Base-by-base conservation (phyloP, 495 filamentous ascomycete species). In the Filosporella fistucella region DNA sequence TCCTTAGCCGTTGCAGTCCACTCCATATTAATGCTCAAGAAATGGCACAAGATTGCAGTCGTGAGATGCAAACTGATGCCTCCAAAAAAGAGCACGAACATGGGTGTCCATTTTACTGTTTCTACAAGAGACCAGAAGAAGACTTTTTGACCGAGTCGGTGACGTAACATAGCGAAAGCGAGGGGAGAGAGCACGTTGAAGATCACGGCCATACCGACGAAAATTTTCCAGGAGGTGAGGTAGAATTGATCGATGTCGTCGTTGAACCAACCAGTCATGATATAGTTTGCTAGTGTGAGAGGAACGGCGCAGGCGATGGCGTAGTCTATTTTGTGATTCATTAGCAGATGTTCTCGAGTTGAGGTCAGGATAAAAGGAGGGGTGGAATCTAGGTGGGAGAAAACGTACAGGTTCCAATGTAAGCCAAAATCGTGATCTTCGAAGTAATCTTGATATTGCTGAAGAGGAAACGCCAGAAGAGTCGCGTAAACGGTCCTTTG, bases 1-100 rank as follows among this genome's bases (percentile, higher is more conserved):
- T 85, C 81, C 62, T 75, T 76, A 17, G 79, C 74, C 0, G 80
- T 84, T 8, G 78, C 71, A 2, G 71, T 72, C 80, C 80, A 84
- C 29, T 64, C 64, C 70, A 82, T 82, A 52, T 78, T 69, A 58
- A 82, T 72, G 63, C 70, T 65, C 52, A 82, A 76, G 62, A 81
- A 74, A 55, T 84, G 80, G 42, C 68, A 74, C n/a, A 80, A 52
- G 25, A 84, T 64, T 5, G 80, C 79, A 34, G 76, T 72, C 14
- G 72, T 67, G 16, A 83, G 61, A 58, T 84, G 79, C 22, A 81
- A 63, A 4, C 76, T 78, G 28, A 84, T 64, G 23, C 80, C 80
- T 33, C 80, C 79, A 24, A 84, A 72, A 63, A 82, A 83, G 52
- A 82, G 66, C 30, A 69, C 69, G 53, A 83, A 75, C 57, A 84